phyloP scores from a whole-genome alignment of 257 asterid genomes.

The Primulina eburnea region DNA sequence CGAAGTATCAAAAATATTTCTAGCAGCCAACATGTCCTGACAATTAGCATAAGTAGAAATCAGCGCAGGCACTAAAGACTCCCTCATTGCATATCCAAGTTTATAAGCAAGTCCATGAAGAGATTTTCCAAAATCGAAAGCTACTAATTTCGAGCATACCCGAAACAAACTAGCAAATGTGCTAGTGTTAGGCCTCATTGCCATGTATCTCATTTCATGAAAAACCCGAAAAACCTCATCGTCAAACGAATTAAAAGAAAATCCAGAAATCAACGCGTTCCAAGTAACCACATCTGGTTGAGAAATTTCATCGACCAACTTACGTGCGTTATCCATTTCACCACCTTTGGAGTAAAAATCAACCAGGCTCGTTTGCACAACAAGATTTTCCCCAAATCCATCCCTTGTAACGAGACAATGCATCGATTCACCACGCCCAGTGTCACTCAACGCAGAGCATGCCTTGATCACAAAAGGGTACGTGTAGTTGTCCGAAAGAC shows the following conservation, averaged over 20 bases:
- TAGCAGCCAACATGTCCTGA: slow-evolving; percentile 43
- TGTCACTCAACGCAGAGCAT: slow-evolving; percentile 39
- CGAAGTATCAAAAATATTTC: slow-evolving; percentile 34
- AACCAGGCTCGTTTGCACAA: slow-evolving; percentile 49
- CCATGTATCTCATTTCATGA: slow-evolving; percentile 30
- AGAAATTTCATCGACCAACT: slow-evolving; percentile 52
- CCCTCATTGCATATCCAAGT: slow-evolving; percentile 41
- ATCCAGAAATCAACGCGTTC: slow-evolving; percentile 70
- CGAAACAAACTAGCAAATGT: slow-evolving; percentile 56
- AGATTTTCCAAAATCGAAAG: slow-evolving; percentile 28
- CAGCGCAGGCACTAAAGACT: slow-evolving; percentile 47
- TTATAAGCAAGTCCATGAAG: slow-evolving; percentile 54
- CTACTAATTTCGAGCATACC: slow-evolving; percentile 42
- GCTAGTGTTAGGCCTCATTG: slow-evolving; percentile 51
- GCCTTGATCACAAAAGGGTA: slow-evolving; percentile 70
- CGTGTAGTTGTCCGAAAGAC: slow-evolving; percentile 50
- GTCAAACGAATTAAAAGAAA: slow-evolving; percentile 46
- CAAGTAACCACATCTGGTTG: slow-evolving; percentile 53
- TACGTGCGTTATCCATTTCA: slow-evolving; percentile 38
- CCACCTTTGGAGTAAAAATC: slow-evolving; percentile 50
- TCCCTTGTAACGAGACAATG: slow-evolving; percentile 42
- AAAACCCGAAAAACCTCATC: slow-evolving; percentile 35
- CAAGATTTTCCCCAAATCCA: slow-evolving; percentile 46
- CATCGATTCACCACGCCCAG: slow-evolving; percentile 33
- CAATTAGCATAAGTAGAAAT: slow-evolving; percentile 50